These are phyloP conservation scores for Solanum paucissectum DNA, from an alignment of 257 asterid species.

Conservation along the genomic window DNA sequence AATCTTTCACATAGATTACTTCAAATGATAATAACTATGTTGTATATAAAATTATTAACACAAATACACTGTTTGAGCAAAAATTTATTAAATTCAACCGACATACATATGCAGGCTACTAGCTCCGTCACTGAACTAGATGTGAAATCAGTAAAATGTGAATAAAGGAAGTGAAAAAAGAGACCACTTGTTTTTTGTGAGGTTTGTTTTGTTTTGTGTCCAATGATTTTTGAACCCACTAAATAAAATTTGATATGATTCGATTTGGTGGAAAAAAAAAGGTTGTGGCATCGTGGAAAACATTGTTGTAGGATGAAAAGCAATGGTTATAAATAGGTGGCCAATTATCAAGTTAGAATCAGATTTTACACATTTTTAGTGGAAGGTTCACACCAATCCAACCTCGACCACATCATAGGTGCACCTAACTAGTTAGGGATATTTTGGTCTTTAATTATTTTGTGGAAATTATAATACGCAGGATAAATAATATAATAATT, in stretches of 20 bases:
- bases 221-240: neutral
- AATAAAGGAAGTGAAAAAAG: neutral
- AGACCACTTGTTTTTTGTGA: neutral
- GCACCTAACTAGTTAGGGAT: neutral
- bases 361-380: neutral
- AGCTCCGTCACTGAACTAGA: too few relatives aligned
- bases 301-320: neutral
- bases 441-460: neutral
- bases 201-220: neutral
- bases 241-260: neutral
- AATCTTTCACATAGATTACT: neutral
- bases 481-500: neutral
- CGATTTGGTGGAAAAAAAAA: neutral
- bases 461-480: neutral
- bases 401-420: neutral
- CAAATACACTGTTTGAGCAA: neutral
- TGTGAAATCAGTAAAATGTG: too few relatives aligned
- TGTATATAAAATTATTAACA: neutral
- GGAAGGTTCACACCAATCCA: neutral
- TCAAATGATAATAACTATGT: neutral
- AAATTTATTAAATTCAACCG: neutral
- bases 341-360: neutral
- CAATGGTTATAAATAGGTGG: neutral
- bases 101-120: neutral
- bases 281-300: neutral